Percentiles rank a stretch among this genome's conserved stretches.
Evolutionary conservation across 441 rosid genomes (phyloP).

Genomic region (Euphorbia schlechtendalii): DNA sequence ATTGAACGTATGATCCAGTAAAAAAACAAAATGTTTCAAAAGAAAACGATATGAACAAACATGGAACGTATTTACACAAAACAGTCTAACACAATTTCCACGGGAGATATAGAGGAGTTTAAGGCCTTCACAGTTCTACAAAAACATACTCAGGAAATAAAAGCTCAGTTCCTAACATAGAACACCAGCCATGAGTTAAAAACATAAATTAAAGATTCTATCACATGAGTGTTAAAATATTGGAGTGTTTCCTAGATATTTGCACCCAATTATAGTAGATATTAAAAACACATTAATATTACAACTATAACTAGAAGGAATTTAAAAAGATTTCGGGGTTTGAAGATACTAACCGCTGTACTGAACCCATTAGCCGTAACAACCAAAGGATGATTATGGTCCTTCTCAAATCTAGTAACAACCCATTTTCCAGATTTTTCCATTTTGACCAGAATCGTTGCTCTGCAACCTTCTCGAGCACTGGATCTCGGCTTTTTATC

Average conservation of each 20-base stretch:
- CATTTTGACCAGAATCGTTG: slow-evolving; percentile 84
- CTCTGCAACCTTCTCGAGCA: slow-evolving; percentile 94
- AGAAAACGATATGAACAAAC: neutral
- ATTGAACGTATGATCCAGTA: neutral
- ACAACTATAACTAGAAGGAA: neutral
- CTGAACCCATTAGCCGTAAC: slow-evolving; percentile 35
- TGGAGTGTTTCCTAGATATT: neutral
- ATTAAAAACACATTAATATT: no score
- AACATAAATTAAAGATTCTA: neutral
- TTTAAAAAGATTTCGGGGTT: neutral
- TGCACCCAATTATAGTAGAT: neutral
- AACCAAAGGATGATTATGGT: slow-evolving; percentile 74
- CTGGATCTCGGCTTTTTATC: slow-evolving; percentile 84
- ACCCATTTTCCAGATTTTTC: slow-evolving; percentile 89
- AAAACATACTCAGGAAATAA: neutral
- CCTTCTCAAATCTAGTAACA: slow-evolving; percentile 78
- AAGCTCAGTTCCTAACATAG: neutral
- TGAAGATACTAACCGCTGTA: slow-evolving; percentile 34
- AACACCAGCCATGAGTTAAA: neutral
- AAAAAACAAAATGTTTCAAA: neutral
- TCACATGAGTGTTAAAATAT: no score
- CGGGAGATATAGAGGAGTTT: neutral
- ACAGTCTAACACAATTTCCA: neutral
- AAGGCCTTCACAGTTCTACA: neutral
- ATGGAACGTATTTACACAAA: neutral